A percentile compares a stretch with the other conserved stretches of the same genome.
phyloP scores from a whole-genome alignment of 2,329 filamentous ascomycete genomes.

The Sarocladium brachiariae region DNA sequence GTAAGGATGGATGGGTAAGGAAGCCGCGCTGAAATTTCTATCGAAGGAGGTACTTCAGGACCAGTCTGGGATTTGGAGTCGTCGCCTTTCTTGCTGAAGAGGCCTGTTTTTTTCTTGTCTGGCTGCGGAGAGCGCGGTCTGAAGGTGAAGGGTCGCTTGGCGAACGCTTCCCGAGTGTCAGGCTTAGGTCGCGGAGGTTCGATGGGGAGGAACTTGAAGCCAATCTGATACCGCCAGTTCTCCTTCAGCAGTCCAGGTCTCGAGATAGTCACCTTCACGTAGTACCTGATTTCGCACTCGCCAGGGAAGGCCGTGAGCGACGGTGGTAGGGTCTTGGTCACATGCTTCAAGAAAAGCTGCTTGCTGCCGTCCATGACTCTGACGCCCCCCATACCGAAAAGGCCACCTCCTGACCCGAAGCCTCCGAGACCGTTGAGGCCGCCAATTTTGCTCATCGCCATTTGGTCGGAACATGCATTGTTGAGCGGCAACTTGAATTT shows the following conservation, averaged over 20 bases:
- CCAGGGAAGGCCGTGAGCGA: constrained; percentile 81
- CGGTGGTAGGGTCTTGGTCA: constrained; percentile 81
- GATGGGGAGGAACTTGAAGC: constrained; percentile 86
- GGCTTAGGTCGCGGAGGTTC: constrained; percentile 70
- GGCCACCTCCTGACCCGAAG: constrained; percentile 34
- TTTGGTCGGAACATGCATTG: constrained; percentile 57
- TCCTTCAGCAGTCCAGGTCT: constrained; percentile 85
- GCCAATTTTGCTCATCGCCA: constrained; percentile 46
- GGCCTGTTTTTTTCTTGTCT: constrained; percentile 46
- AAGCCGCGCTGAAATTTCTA: constrained; percentile 72
- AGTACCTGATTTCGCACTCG: constrained; percentile 88
- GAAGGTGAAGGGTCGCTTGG: constrained; percentile 61
- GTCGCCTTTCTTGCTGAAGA: constrained; percentile 44
- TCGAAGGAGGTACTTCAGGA: constrained; percentile 48
- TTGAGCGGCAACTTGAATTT: constrained; percentile 72
- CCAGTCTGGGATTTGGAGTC: constrained; percentile 15
- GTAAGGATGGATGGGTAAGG: constrained; percentile 85
- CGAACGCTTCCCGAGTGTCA: constrained; percentile 74
- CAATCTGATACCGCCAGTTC: constrained; percentile 64
- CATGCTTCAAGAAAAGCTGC: constrained; percentile 60
- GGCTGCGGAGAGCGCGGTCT: constrained; percentile 30
- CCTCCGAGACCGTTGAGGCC: constrained; percentile 49
- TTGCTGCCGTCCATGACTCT: constrained; percentile 57
- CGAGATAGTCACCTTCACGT: constrained; percentile 89
- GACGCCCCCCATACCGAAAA: constrained; percentile 45